Evolutionary conservation across 139 green algal genomes (phyloP).

Genomic region (Asterochloris erici): DNA sequence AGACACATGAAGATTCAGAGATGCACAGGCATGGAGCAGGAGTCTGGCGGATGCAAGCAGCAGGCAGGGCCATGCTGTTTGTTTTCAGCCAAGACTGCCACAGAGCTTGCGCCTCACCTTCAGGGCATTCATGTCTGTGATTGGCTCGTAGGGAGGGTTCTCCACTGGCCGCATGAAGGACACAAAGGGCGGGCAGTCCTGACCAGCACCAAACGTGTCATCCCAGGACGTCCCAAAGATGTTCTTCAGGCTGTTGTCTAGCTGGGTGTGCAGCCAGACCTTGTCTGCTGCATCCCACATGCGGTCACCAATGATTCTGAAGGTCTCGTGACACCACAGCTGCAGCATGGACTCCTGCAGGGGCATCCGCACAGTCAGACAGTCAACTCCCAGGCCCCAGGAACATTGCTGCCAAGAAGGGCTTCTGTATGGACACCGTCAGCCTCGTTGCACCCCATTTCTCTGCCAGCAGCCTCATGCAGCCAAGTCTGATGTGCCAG

Average conservation of each 20-base stretch:
- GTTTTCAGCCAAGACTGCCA: conserved; percentile 28
- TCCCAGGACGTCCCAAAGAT: conserved; percentile 47
- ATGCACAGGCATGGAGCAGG: background rate
- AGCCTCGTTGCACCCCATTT: too few relatives aligned
- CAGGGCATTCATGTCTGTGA: conserved; percentile 52
- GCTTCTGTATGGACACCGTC: too few relatives aligned
- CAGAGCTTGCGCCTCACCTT: conserved; percentile 28
- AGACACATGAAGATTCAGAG: background rate
- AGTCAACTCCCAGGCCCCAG: too few relatives aligned
- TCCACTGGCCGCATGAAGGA: conserved; percentile 32
- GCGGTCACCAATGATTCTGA: conserved; percentile 60
- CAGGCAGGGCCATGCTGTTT: background rate
- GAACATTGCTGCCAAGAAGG: too few relatives aligned
- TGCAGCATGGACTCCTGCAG: conserved; percentile 44
- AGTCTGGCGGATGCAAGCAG: background rate
- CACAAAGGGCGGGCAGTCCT: conserved; percentile 37
- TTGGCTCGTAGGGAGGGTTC: conserved; percentile 59
- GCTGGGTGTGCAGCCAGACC: conserved; percentile 38
- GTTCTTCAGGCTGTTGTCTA: conserved; percentile 60
- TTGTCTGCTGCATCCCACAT: conserved; percentile 43
- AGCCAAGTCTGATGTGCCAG: too few relatives aligned
- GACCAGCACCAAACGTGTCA: conserved; percentile 21
- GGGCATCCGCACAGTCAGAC: conserved; percentile 25
- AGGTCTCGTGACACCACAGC: conserved; percentile 81
- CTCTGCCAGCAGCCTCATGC: too few relatives aligned